Conservation (phyloP, 768 basidiomycete genomes). For the Phlebiopsis flavidoalba region DNA sequence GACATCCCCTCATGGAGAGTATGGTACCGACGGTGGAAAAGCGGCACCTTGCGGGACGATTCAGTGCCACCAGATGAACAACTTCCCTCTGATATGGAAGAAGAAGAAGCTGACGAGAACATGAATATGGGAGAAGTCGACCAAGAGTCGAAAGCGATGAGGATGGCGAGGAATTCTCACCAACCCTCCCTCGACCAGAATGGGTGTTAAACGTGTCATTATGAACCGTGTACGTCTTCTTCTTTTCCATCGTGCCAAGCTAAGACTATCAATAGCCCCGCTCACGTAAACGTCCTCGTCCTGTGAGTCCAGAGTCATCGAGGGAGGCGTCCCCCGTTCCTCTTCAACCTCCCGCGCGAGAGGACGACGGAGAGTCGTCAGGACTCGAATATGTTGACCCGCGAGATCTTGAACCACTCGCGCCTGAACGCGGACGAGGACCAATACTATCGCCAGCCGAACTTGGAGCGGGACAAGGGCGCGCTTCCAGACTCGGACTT, state of each 20-base stretch:
- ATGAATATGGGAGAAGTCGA: not conserved
- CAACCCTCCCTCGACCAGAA: not conserved
- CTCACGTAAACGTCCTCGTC: not conserved
- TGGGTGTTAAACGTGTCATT: not conserved
- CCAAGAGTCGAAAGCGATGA: not conserved
- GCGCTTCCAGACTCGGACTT: not conserved
- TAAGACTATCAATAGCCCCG: not conserved
- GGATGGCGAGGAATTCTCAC: not conserved
- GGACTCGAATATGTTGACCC: not conserved
- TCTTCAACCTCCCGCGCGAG: not conserved
- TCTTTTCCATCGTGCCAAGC: not conserved
- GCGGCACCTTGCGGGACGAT: not conserved
- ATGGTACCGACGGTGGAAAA: not conserved
- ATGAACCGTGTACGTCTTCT: not conserved
- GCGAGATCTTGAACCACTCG: not conserved
- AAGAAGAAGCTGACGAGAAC: not conserved
- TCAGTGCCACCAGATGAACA: not conserved
- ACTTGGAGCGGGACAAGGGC: not conserved
- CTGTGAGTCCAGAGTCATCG: not conserved
- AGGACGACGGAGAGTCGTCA: not conserved
- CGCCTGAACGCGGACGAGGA: no score
- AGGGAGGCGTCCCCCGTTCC: not conserved
- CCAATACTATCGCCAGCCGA: not conserved
- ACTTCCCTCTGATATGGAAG: not conserved
- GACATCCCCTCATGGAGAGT: not conserved